Base-by-base conservation (phyloP, 305 asterid species). In the Solanum hybrid region DNA sequence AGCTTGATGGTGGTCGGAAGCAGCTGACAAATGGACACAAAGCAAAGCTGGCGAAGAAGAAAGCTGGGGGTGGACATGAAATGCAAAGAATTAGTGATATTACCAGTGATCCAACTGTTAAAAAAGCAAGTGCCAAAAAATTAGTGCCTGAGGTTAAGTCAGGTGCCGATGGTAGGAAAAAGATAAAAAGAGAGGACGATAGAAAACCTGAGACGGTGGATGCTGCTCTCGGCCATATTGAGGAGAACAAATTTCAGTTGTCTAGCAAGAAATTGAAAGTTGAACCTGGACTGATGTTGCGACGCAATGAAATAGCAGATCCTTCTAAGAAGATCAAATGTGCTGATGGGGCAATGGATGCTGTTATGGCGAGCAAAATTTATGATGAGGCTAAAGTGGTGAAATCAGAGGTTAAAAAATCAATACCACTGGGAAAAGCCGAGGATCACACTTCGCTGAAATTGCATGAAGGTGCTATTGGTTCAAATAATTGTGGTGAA, bases 21-120 rank as follows among this genome's bases (percentile, higher is more conserved):
- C 93, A 93, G 89, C 78, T 91, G 90, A 90, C 90, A 92, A 95
- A 95, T 90, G 98, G 94, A 80, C 92, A 88, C 86, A 92, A 90
- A 88, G 35, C 90, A 90, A 91, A 90, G 92, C 91, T 89, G 89
- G 88, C 64, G 3, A 94, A 92, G 93, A 93, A 91, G 91, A 95
- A 92, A 85, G 32, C 91, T 89, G 94, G 93, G 86, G 91, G 88
- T 80, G 90, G 93, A 79, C 35, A 2, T 77, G 86, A 82, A 89
- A 85, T 86, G 87, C 94, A 73, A 88, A 90, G 88, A 87, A 90
- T 69, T 71, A 89, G 90, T 90, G 92, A 89, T 88, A 66, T 81
- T 78, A 92, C 89, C 91, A 93, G 80, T 91, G 90, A 27, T 89
- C 91, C 89, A 36, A 38, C 85, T 89, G 64, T 87, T 72, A 86